Conservation (phyloP, 495 filamentous ascomycete species). For the Apiosordaria backusii region DNA sequence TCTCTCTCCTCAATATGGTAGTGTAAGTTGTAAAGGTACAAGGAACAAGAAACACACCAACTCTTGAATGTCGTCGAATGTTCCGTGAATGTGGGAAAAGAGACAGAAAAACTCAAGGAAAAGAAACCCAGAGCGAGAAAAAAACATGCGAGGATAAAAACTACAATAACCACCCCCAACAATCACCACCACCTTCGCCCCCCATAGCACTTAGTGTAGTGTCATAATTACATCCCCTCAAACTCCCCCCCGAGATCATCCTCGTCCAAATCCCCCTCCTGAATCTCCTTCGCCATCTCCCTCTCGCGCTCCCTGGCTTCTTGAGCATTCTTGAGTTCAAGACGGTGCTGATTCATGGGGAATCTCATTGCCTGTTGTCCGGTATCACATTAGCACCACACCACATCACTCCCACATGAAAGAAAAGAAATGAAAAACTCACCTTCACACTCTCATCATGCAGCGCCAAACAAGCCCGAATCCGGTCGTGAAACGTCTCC, state of each 20-base stretch:
- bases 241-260: conserved; percentile 96
- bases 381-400: conserved; percentile 6
- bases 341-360: conserved; percentile 98
- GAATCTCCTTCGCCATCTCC: conserved; percentile 97
- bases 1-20: neutral
- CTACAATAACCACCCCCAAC: neutral
- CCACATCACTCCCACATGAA: neutral
- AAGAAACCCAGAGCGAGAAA: neutral
- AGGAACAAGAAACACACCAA: neutral
- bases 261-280: conserved; percentile 95
- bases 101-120: neutral
- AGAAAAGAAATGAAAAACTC: conserved; percentile 29
- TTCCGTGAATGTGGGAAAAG: neutral
- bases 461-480: conserved; percentile 80
- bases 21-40: neutral
- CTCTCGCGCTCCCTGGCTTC: conserved; percentile 93
- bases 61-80: neutral
- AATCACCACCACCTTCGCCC: neutral
- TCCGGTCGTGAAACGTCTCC: conserved; percentile 95
- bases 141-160: neutral
- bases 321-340: conserved; percentile 96
- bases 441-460: conserved; percentile 99
- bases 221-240: conserved; percentile 86
- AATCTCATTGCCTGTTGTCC: conserved; percentile 89
- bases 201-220: neutral